These are phyloP conservation scores for Fomitopsis pinicola DNA, from an alignment of 1,284 basidiomycete species.

Conservation along the genomic window DNA sequence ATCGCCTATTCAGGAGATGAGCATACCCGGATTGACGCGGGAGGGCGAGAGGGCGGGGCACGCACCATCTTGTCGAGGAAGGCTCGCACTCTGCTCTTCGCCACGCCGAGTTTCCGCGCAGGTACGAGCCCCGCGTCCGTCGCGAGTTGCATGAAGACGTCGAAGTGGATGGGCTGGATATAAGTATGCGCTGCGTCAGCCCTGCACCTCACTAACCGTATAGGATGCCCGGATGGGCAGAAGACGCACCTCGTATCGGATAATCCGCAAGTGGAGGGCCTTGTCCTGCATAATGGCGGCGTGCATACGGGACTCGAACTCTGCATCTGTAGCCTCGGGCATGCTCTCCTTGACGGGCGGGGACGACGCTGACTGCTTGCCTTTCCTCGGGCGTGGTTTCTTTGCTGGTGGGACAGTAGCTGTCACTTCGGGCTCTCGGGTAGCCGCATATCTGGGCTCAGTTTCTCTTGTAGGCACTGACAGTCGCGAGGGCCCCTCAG, in stretches of 20 bases:
- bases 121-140: constrained; percentile 24
- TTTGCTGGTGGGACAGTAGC: neutral
- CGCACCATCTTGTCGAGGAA: constrained; percentile 59
- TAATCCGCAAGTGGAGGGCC: constrained; percentile 46
- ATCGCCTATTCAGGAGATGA: constrained; percentile 36
- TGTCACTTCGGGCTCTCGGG: neutral
- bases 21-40: neutral
- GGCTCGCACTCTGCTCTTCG: constrained; percentile 38
- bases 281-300: constrained; percentile 40
- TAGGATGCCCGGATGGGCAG: neutral
- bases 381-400: constrained; percentile 17
- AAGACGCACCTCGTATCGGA: constrained; percentile 56
- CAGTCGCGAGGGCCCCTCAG: neutral
- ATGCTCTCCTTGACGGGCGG: constrained; percentile 5
- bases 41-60: neutral
- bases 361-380: constrained; percentile 3
- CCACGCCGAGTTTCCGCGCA: constrained; percentile 19
- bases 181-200: too few species aligned
- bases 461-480: neutral
- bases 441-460: neutral
- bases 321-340: constrained; percentile 32
- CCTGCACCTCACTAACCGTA: neutral
- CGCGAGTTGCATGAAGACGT: constrained; percentile 43
- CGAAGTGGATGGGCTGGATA: constrained; percentile 54
- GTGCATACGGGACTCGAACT: constrained; percentile 31